Base-by-base conservation (phyloP, 768 basidiomycete genomes). In the Phanerochaete sordida region DNA sequence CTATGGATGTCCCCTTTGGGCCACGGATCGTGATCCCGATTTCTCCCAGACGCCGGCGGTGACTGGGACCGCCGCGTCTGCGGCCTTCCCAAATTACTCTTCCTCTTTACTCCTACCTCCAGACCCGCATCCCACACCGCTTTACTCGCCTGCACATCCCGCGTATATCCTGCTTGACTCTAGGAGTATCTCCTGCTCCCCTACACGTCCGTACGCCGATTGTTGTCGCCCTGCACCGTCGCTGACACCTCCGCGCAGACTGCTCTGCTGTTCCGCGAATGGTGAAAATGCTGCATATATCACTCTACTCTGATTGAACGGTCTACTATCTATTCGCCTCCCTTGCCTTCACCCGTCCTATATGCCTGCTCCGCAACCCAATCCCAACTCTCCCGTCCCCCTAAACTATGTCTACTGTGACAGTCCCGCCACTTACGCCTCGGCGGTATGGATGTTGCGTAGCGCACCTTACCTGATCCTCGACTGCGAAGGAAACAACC, bases 401-500 rank as follows among this genome's bases (percentile, higher is more conserved):
- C 51, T 64, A 13, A 58, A 60, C 28, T 64, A 61, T 45, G 27
- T 61, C 45, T 60, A 57, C 35, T 64, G 63, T 50, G 51, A 64
- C 56, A 57, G 28, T 45, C 56, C 60, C 15, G 56, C 37, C n/a
- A 47, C 48, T 26, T 64, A 49, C 45, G 46, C 49, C 27, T 50
- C 35, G n/a, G 63, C 60, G 21, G 46, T 57, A 7, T 56, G 46
- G 46, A n/a, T 48, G 21, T 57, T 64, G 27, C 50, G 59, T 23
- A 46, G 46, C 21, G 48, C 55, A 9, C 60, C 59, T 11, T 64
- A 61, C 45, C 62, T 77, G 43, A 69, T 78, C 60, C 31, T 79
- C 57, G 77, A 79, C 64, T 79, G 77, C 58, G 77, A 79, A 63
- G 77, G 77, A 11, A 66, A 73, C 57, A 69, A 76, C 61, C 59